Evolutionary conservation across 2,329 filamentous ascomycete species (phyloP), one percentile per base, ranked within the genome.

Genomic region (Coniochaeta prunicola): DNA sequence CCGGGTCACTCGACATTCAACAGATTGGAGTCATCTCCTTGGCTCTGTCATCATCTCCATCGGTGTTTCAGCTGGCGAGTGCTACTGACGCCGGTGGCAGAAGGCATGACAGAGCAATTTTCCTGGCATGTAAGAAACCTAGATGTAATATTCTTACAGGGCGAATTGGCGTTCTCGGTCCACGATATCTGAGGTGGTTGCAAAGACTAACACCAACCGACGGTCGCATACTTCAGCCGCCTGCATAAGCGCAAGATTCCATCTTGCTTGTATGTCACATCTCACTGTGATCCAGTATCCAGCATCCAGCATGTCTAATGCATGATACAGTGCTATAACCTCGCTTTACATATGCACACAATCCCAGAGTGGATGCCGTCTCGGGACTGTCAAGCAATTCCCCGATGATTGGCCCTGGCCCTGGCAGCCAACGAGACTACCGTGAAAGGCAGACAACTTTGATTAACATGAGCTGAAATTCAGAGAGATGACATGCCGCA

Each of bases 221-320:
- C 38, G 13, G 24, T 38, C 30, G 19, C 33, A 45, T 36, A 19
- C 17, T 17, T 56, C 30, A 13, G n/a, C 24, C 30, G 50, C 56
- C 54, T 63, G 63, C 64, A 65, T 61, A 62, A 62, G 63, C 62
- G 65, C 60, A 67, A 58, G 60, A 60, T 57, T 61, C 53, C 38
- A 53, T 59, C 56, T 53, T 33, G 58, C 31, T 55, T 26, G 36
- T 34, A 50, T 57, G 19, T 56, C 57, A 56, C 40, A 50, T 50
- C 24, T 30, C 7, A 50, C 19, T 34, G 28, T 40, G 42, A 50
- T 26, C 40, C 40, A 42, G 24, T 21, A 48, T 48, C 33, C 31
- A 33, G 28, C 56, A 57, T 59, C 54, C 53, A 54, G n/a, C n/a
- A n/a, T n/a, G n/a, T n/a, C n/a, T 31, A 33, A 54, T 54, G 53